phyloP scores from a whole-genome alignment of 2,329 filamentous ascomycete genomes.

The Sarocladium kiliense region DNA sequence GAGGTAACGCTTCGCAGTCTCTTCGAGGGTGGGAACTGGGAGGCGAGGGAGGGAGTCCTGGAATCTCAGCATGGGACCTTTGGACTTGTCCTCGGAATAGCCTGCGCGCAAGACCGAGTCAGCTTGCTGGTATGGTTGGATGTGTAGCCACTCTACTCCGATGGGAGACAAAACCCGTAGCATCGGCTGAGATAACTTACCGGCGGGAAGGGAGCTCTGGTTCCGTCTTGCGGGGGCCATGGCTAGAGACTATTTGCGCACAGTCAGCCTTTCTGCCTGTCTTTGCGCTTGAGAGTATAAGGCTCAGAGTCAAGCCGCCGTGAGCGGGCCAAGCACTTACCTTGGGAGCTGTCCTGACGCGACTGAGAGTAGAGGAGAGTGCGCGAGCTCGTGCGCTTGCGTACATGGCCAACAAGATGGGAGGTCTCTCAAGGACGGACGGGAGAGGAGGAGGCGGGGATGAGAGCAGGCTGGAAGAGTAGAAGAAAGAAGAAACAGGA shows the following conservation, averaged over 20 bases:
- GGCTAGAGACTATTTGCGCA: constrained; percentile 21
- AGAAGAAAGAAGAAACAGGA: constrained; percentile 3
- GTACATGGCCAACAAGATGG: constrained; percentile 11
- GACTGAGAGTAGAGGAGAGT: constrained; percentile 9
- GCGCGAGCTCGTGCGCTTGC: constrained; percentile 9
- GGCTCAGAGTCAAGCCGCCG: constrained; percentile 2
- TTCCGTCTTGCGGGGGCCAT: constrained; percentile 52
- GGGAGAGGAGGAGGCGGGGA: constrained; percentile 6
- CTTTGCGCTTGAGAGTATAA: too few species aligned
- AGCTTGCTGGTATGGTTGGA: constrained; percentile 13
- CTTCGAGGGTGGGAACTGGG: constrained; percentile 76
- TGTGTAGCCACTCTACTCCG: too few species aligned
- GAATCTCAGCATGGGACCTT: constrained; percentile 77
- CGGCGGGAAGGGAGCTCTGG: constrained; percentile 52
- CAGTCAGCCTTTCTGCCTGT: not conserved
- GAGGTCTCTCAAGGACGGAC: not conserved
- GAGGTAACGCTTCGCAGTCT: constrained; percentile 75
- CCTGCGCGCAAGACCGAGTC: constrained; percentile 41
- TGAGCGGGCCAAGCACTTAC: constrained; percentile 11
- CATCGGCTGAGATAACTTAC: constrained; percentile 25
- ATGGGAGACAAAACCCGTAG: not conserved
- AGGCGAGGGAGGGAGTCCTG: constrained; percentile 79
- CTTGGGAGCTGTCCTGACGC: constrained; percentile 19
- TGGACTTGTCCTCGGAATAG: constrained; percentile 74
- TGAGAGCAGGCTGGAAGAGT: too few species aligned